Percentiles rank a stretch among this genome's conserved stretches.
Evolutionary conservation across 2,329 filamentous ascomycete genomes (phyloP).

Genomic region (Penicillium sp.): DNA sequence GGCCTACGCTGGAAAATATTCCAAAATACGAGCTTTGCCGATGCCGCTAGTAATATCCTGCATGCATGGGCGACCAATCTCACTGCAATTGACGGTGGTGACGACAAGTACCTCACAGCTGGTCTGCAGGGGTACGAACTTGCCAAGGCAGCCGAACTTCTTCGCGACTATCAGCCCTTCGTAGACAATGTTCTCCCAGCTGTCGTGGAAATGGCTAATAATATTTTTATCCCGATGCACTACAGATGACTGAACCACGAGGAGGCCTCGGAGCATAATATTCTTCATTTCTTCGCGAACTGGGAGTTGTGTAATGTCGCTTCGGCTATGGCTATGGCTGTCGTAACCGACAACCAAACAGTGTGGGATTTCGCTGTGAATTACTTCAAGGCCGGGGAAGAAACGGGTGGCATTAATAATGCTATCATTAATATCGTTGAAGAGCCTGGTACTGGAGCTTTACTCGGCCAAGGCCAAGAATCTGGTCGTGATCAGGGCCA

Average conservation of each 20-base stretch:
- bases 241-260: conserved; percentile 1
- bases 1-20: conserved; percentile 13
- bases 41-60: conserved; percentile 8
- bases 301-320: conserved; percentile 10
- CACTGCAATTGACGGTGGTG: neutral
- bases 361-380: conserved; percentile 8
- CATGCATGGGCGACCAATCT: conserved; percentile 5
- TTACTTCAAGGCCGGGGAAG: conserved; percentile 9
- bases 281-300: conserved; percentile 8
- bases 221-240: conserved; percentile 4
- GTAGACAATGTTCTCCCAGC: neutral
- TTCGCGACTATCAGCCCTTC: conserved; percentile 8
- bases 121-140: conserved; percentile 13
- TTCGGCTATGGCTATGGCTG: conserved; percentile 9
- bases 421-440: conserved; percentile 5
- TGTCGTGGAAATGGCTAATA: neutral
- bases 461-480: conserved; percentile 11
- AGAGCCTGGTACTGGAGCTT: conserved; percentile 4
- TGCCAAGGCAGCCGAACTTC: conserved; percentile 12
- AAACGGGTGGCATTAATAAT: conserved; percentile 8
- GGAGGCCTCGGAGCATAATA: conserved; percentile 6
- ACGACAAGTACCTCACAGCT: conserved; percentile 8
- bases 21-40: conserved; percentile 3
- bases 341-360: conserved; percentile 12
- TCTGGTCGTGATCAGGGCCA: conserved; percentile 10